Evolutionary conservation across 441 rosid species (phyloP).

Genomic region (Geranium incanum): DNA sequence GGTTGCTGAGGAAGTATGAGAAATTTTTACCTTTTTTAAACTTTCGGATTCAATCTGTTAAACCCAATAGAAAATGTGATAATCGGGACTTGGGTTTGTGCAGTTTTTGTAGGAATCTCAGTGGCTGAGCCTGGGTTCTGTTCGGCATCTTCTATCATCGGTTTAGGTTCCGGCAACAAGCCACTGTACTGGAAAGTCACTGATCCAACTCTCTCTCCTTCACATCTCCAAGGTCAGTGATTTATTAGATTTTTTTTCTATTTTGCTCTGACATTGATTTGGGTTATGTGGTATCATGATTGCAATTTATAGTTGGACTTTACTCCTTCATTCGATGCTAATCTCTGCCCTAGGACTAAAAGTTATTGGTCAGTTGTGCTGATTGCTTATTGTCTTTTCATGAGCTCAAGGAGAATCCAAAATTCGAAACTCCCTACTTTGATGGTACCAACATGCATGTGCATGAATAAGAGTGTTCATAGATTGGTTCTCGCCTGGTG

Average conservation of each 20-base stretch:
- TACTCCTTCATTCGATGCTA: background rate
- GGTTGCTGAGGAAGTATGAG: background rate
- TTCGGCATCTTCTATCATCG: constrained; percentile 42
- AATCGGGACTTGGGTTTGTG: constrained; percentile 1
- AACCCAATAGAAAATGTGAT: background rate
- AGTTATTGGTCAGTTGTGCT: background rate
- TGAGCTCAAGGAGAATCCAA: background rate
- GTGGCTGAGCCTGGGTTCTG: constrained; percentile 58
- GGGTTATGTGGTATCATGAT: background rate
- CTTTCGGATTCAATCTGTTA: background rate
- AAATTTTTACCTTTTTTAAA: background rate
- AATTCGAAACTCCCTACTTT: background rate
- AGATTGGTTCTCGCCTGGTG: background rate
- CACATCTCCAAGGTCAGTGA: constrained; percentile 60
- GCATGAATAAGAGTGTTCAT: background rate
- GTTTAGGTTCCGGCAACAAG: constrained; percentile 30
- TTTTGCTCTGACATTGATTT: background rate
- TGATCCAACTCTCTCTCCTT: constrained; percentile 75
- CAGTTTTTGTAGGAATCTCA: constrained; percentile 37
- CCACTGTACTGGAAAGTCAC: constrained; percentile 77
- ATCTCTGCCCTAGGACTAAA: background rate
- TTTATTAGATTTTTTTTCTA: background rate
- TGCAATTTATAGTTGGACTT: background rate
- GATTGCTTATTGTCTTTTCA: background rate
- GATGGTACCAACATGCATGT: constrained; percentile 4